Conservation (phyloP, 192 early-diverging fungal species). For the Phycomyces nitens region DNA sequence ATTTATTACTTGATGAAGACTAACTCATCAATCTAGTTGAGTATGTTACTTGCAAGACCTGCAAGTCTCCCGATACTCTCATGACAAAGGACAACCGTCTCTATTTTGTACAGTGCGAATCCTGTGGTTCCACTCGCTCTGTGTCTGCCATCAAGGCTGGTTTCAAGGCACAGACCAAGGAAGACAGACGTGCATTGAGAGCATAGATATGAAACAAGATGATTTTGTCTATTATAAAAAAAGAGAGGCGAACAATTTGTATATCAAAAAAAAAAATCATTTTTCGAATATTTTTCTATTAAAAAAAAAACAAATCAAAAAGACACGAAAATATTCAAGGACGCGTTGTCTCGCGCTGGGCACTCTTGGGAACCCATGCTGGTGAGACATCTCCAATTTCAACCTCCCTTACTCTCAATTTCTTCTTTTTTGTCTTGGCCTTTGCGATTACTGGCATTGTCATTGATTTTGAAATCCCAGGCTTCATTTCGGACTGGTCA, state of each 20-base stretch:
- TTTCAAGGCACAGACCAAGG: slow-evolving; percentile 82
- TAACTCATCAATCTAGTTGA: slow-evolving; percentile 69
- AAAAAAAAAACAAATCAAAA: background rate
- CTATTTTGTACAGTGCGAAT: slow-evolving; percentile 95
- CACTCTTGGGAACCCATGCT: slow-evolving; percentile 14
- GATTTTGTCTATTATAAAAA: slow-evolving; percentile 1
- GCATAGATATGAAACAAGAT: slow-evolving; percentile 13
- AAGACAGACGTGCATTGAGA: slow-evolving; percentile 40
- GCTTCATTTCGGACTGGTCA: background rate
- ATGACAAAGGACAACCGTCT: slow-evolving; percentile 95
- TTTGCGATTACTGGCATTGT: background rate
- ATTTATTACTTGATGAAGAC: background rate
- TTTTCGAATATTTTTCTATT: slow-evolving; percentile 7
- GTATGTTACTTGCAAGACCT: slow-evolving; percentile 99
- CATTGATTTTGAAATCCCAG: background rate
- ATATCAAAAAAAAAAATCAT: background rate
- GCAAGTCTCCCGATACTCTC: slow-evolving; percentile 91
- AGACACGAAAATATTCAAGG: too few species aligned
- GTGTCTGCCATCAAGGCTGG: slow-evolving; percentile 97
- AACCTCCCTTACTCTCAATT: slow-evolving; percentile 4
- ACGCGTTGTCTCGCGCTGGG: background rate
- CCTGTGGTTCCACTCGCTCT: slow-evolving; percentile 90
- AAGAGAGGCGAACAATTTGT: background rate
- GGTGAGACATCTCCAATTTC: slow-evolving; percentile 1
- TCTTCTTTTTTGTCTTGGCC: slow-evolving; percentile 16